Conservation (phyloP, 352 stramenopile species). For the Pythium rishiriense region DNA sequence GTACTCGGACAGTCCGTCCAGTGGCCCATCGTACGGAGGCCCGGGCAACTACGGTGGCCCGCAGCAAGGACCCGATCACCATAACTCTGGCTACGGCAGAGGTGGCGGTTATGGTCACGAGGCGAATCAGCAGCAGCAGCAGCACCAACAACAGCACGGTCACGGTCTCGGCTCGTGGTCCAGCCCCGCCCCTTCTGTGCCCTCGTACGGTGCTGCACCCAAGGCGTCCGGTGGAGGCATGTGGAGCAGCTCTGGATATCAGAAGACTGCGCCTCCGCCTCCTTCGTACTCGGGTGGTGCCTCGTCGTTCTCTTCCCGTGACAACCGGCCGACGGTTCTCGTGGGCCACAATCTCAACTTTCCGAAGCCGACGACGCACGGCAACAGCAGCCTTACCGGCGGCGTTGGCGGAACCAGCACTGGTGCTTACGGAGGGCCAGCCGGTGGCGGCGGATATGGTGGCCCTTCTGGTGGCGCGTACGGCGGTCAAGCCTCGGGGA, state of each 20-base stretch:
- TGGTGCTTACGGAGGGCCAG: conserved; percentile 38
- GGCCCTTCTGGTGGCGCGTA: conserved; percentile 27
- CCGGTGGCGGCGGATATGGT: conserved; percentile 37
- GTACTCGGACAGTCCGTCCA: conserved; percentile 56
- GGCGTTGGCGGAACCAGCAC: conserved; percentile 33
- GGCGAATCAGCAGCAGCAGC: conserved; percentile 20
- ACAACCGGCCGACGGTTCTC: conserved; percentile 84
- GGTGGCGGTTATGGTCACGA: conserved; percentile 30
- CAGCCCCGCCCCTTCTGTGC: conserved; percentile 26
- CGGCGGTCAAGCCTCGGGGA: conserved; percentile 18
- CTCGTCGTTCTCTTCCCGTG: conserved; percentile 46
- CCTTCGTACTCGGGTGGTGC: conserved; percentile 38
- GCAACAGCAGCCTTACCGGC: conserved; percentile 48
- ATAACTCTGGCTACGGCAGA: conserved; percentile 29
- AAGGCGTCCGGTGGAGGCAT: conserved; percentile 55
- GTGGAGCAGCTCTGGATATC: conserved; percentile 82
- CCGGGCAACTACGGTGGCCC: conserved; percentile 27
- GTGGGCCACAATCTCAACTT: conserved; percentile 81
- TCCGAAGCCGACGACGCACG: conserved; percentile 51
- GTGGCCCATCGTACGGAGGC: conserved; percentile 25
- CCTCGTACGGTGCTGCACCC: conserved; percentile 24
- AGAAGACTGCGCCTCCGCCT: conserved; percentile 58
- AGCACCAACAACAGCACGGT: conserved; percentile 9
- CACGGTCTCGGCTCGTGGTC: conserved; percentile 61
- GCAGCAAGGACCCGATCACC: conserved; percentile 29